These are phyloP conservation scores for Yamadazyma pseudoaaseri DNA, from an alignment of 1,139 yeast genomes.

Conservation along the genomic window DNA sequence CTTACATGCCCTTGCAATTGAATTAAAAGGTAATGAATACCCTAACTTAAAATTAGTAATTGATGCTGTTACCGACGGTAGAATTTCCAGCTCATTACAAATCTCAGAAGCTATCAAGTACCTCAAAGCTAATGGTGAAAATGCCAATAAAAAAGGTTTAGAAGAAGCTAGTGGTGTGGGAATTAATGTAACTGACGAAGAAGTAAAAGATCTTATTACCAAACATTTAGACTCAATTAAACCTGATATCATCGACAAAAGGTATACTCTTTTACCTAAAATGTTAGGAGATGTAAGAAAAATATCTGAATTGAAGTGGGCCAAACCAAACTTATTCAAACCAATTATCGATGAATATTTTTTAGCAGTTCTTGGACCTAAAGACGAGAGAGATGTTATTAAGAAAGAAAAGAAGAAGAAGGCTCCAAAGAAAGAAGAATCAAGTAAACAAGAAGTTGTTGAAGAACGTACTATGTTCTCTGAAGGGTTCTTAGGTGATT, in stretches of 20 bases:
- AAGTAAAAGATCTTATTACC: slow-evolving; percentile 57
- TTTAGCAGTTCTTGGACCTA: slow-evolving; percentile 77
- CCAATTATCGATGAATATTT: slow-evolving; percentile 80
- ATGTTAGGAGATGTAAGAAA: slow-evolving; percentile 75
- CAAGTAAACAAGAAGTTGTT: slow-evolving; percentile 22
- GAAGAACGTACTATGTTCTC: slow-evolving; percentile 81
- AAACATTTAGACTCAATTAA: slow-evolving; percentile 59
- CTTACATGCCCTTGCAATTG: slow-evolving; percentile 75
- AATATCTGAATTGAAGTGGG: slow-evolving; percentile 83
- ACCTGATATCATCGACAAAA: slow-evolving; percentile 58
- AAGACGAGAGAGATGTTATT: slow-evolving; percentile 88
- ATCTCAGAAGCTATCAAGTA: slow-evolving; percentile 80
- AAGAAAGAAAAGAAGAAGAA: slow-evolving; percentile 63
- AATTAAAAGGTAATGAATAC: slow-evolving; percentile 48
- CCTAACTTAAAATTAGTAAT: slow-evolving; percentile 52
- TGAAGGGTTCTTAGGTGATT: slow-evolving; percentile 93
- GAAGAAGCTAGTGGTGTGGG: slow-evolving; percentile 81
- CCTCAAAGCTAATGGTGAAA: slow-evolving; percentile 47
- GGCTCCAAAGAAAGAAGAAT: slow-evolving; percentile 19
- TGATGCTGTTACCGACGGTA: slow-evolving; percentile 60
- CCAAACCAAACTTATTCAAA: slow-evolving; percentile 80
- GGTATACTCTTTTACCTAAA: slow-evolving; percentile 77
- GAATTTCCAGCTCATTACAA: slow-evolving; percentile 67
- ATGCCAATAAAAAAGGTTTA: slow-evolving; percentile 43
- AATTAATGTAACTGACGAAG: slow-evolving; percentile 61